These are phyloP conservation scores for Sinapis alba DNA, from an alignment of 441 rosid species.

Conservation along the genomic window DNA sequence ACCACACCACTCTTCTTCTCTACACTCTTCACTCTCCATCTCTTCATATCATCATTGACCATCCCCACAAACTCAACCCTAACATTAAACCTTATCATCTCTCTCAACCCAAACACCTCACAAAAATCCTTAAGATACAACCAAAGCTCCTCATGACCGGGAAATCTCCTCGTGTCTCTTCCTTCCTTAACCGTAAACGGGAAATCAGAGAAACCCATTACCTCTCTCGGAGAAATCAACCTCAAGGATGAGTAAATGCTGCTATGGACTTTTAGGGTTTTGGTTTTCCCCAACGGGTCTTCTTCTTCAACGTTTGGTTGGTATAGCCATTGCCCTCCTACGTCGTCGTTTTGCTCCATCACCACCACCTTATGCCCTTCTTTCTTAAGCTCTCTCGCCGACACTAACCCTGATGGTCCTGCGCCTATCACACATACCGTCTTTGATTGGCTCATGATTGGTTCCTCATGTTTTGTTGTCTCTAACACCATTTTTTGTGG, in stretches of 20 bases:
- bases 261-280: slow-evolving; percentile 61
- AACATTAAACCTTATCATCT: slow-evolving; percentile 69
- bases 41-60: slow-evolving; percentile 49
- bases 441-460: slow-evolving; percentile 25
- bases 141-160: slow-evolving; percentile 81
- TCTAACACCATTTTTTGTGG: background rate
- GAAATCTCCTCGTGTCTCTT: slow-evolving; percentile 77
- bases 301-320: slow-evolving; percentile 57
- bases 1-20: slow-evolving; percentile 39
- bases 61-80: slow-evolving; percentile 71
- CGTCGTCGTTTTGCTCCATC: slow-evolving; percentile 73
- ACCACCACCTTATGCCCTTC: slow-evolving; percentile 75
- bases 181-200: slow-evolving; percentile 67
- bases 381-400: slow-evolving; percentile 73
- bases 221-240: slow-evolving; percentile 65
- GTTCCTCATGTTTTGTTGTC: background rate
- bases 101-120: slow-evolving; percentile 63
- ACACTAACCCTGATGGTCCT: slow-evolving; percentile 87
- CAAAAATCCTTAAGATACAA: slow-evolving; percentile 74
- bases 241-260: slow-evolving; percentile 79
- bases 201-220: slow-evolving; percentile 85
- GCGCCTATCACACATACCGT: slow-evolving; percentile 88
- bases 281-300: slow-evolving; percentile 45
- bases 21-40: slow-evolving; percentile 73
- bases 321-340: slow-evolving; percentile 93